Evolutionary conservation across 2,329 filamentous ascomycete genomes (phyloP).

Genomic region (Botrytis elliptica): DNA sequence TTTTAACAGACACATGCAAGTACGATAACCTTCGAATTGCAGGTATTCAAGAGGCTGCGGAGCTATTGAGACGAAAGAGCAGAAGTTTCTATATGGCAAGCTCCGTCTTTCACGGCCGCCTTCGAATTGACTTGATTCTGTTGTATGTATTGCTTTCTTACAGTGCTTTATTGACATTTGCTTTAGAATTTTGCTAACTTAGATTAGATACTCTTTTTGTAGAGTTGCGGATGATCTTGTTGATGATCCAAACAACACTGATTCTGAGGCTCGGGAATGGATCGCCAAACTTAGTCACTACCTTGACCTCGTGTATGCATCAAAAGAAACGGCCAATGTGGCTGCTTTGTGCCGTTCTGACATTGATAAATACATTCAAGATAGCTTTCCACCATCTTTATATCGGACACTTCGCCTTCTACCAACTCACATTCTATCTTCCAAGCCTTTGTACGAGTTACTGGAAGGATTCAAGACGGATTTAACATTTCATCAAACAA

Average conservation of each 20-base stretch:
- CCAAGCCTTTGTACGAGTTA: constrained; percentile 60
- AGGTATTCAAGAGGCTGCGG: constrained; percentile 59
- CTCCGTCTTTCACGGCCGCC: constrained; percentile 63
- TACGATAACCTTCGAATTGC: constrained; percentile 59
- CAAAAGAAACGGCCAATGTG: constrained; percentile 34
- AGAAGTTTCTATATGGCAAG: constrained; percentile 73
- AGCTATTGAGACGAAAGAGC: constrained; percentile 61
- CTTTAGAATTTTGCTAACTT: constrained; percentile 22
- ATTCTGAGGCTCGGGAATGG: constrained; percentile 55
- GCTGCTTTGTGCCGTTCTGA: constrained; percentile 21
- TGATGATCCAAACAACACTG: constrained; percentile 56
- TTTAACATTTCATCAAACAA: constrained; percentile 49
- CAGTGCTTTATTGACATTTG: too few relatives aligned
- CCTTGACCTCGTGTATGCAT: constrained; percentile 52
- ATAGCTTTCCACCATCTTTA: constrained; percentile 35
- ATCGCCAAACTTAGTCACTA: constrained; percentile 58
- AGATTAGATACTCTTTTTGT: constrained; percentile 66
- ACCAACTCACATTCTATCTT: constrained; percentile 55
- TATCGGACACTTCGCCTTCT: constrained; percentile 56
- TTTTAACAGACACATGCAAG: constrained; percentile 45
- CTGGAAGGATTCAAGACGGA: constrained; percentile 70
- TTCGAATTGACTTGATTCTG: constrained; percentile 66
- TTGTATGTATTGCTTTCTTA: constrained; percentile 45
- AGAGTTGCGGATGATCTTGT: constrained; percentile 71
- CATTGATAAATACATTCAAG: constrained; percentile 27